phyloP scores from a whole-genome alignment of 2,329 filamentous ascomycete species.

The Torrubiella hemipterigena region DNA sequence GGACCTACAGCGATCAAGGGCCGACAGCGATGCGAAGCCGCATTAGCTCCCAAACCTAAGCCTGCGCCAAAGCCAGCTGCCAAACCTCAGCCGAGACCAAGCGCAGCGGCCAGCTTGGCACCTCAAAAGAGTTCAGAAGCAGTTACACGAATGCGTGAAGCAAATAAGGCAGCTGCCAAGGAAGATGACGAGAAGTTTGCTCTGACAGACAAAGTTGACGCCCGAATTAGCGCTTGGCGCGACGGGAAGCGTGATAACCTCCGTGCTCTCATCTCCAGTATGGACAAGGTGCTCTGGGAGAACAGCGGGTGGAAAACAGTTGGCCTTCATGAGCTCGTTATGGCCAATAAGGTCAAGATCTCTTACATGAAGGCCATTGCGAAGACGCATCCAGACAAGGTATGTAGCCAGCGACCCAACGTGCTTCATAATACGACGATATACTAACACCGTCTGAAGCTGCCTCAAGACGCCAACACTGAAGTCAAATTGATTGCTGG shows the following conservation, averaged over 20 bases:
- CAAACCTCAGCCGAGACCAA: constrained; percentile 32
- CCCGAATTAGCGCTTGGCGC: constrained; percentile 67
- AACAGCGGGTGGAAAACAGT: constrained; percentile 95
- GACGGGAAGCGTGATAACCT: constrained; percentile 89
- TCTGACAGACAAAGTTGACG: constrained; percentile 75
- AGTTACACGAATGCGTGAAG: constrained; percentile 68
- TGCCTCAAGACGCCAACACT: constrained; percentile 51
- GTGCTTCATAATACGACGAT: constrained; percentile 5
- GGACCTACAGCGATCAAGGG: constrained; percentile 75
- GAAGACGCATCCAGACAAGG: constrained; percentile 98
- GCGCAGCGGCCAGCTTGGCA: constrained; percentile 23
- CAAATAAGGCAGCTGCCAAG: constrained; percentile 73
- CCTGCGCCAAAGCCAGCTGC: constrained; percentile 30
- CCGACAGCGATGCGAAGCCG: constrained; percentile 79
- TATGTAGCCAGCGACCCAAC: constrained; percentile 42
- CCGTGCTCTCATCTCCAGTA: constrained; percentile 70
- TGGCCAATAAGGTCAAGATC: constrained; percentile 93
- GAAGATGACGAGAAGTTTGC: constrained; percentile 91
- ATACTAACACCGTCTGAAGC: constrained; percentile 23
- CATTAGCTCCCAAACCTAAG: constrained; percentile 58
- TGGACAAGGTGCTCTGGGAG: constrained; percentile 86
- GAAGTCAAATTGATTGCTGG: constrained; percentile 55
- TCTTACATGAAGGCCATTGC: constrained; percentile 98
- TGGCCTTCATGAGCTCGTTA: constrained; percentile 81
- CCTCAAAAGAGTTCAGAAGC: constrained; percentile 55